These are phyloP conservation scores for Crucihimalaya himalaica DNA, from an alignment of 345 rosid genomes.

Conservation along the genomic window DNA sequence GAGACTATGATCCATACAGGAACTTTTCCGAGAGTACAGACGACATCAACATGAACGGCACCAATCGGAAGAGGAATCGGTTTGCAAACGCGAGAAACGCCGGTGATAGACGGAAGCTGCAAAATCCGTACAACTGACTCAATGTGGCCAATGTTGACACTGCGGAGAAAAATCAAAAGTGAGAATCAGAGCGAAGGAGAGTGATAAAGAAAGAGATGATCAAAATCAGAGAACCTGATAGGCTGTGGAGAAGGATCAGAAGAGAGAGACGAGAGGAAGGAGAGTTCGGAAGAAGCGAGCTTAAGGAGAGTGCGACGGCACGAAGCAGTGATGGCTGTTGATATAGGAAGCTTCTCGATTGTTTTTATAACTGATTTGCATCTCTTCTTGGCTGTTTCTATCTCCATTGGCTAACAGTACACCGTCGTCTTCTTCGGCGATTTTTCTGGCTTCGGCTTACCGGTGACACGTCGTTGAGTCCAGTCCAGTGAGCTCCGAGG, in stretches of 20 bases:
- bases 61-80: constrained; percentile 45
- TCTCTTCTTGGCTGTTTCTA: constrained; percentile 51
- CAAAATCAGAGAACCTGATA: constrained; percentile 47
- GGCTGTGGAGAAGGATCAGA: constrained; percentile 36
- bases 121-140: constrained; percentile 71
- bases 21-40: constrained; percentile 57
- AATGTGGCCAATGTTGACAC: constrained; percentile 77
- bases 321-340: constrained; percentile 40
- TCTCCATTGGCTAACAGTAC: constrained; percentile 28
- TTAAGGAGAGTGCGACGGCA: constrained; percentile 71
- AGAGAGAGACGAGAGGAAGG: constrained; percentile 60
- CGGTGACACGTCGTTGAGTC: background rate
- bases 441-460: no score
- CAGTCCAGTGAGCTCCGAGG: background rate
- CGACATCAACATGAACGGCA: constrained; percentile 64
- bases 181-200: background rate
- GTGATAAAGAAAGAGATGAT: background rate
- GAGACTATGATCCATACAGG: constrained; percentile 90
- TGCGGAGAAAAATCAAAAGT: constrained; percentile 28
- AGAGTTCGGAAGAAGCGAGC: constrained; percentile 71
- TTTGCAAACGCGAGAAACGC: constrained; percentile 86
- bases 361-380: constrained; percentile 50
- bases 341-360: constrained; percentile 46
- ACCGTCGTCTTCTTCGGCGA: constrained; percentile 7
- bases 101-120: constrained; percentile 56